Evolutionary conservation across 805 yeast genomes (phyloP).

Genomic region (Alloascoidea africana): DNA sequence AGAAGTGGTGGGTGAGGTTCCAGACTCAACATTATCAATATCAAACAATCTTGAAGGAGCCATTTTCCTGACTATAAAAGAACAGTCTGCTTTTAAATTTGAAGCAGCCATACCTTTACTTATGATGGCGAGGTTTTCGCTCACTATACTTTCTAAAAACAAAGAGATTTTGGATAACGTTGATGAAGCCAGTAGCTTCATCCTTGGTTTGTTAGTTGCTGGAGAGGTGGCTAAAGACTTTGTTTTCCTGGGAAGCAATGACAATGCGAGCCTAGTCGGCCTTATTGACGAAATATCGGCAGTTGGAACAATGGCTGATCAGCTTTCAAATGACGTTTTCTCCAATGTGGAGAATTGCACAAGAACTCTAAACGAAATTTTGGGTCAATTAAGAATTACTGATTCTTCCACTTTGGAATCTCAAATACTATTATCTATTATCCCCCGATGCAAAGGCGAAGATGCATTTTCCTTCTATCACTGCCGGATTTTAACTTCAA

Average conservation of each 20-base stretch:
- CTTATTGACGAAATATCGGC: background rate
- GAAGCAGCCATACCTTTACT: background rate
- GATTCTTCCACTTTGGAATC: too few relatives aligned
- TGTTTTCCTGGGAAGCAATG: background rate
- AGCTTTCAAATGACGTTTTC: too few relatives aligned
- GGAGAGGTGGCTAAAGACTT: background rate
- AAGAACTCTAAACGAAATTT: too few relatives aligned
- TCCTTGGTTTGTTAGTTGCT: background rate
- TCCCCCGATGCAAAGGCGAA: too few relatives aligned
- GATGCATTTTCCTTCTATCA: too few relatives aligned
- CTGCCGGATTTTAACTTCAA: too few relatives aligned
- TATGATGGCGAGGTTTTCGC: background rate
- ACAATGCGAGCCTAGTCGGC: too few relatives aligned
- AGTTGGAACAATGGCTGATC: too few relatives aligned
- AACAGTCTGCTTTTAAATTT: constrained; percentile 16
- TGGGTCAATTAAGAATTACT: too few relatives aligned
- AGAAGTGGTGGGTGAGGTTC: constrained; percentile 14
- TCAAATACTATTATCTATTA: too few relatives aligned
- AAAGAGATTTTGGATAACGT: background rate
- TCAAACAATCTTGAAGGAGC: constrained; percentile 14
- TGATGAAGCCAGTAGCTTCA: background rate
- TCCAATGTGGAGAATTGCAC: too few relatives aligned
- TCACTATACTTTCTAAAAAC: background rate
- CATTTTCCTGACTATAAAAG: constrained; percentile 19
- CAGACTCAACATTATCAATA: constrained; percentile 4